Base-by-base conservation (phyloP, 495 filamentous ascomycete genomes). In the Cercophora sp. region DNA sequence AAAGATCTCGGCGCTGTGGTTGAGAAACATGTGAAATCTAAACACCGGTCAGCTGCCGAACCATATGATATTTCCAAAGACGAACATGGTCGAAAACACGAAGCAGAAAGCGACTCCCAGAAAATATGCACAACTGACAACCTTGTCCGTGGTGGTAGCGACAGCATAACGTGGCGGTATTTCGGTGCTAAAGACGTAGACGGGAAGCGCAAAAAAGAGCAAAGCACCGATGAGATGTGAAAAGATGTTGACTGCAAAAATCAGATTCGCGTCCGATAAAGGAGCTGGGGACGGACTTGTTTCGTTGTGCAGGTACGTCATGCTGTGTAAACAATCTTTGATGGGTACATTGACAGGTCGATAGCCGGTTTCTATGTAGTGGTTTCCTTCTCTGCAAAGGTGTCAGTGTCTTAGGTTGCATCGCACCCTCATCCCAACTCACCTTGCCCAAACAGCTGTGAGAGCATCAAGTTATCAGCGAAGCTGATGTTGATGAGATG, bases 31-130 rank as follows among this genome's bases (percentile, higher is more conserved):
- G 59, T 83, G 78, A 57, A 70, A 79, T 25, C 63, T 72, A 34
- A 26, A 11, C 4, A 11, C 22, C 1, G 16, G 18, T 52, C 13
- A 55, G 15, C 3, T 15, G 18, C 1, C 35, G 35, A 3, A 2
- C 5, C 4, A n/a, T n/a, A n/a, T n/a, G n/a, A n/a, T n/a, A n/a
- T n/a, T n/a, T n/a, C n/a, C n/a, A 16, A 22, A 16, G 37, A 37
- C 44, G 43, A 49, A 76, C 68, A 59, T 63, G 8, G 73, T 68
- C 5, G 79, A 82, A 24, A 80, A 57, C 5, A 67, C 50, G 52
- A 82, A 78, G 55, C 79, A 82, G n/a, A 73, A 52, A 4, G 67
- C 70, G 6, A 79, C 77, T 3, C 77, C 77, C 5, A 73, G 43
- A 37, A 79, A 76, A 61, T 74, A 81, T 39, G 59, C 61, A 1